Percentiles rank a stretch among this genome's conserved stretches.
phyloP scores from a whole-genome alignment of 768 basidiomycete genomes.

The Pleurotus citrinopileatus region DNA sequence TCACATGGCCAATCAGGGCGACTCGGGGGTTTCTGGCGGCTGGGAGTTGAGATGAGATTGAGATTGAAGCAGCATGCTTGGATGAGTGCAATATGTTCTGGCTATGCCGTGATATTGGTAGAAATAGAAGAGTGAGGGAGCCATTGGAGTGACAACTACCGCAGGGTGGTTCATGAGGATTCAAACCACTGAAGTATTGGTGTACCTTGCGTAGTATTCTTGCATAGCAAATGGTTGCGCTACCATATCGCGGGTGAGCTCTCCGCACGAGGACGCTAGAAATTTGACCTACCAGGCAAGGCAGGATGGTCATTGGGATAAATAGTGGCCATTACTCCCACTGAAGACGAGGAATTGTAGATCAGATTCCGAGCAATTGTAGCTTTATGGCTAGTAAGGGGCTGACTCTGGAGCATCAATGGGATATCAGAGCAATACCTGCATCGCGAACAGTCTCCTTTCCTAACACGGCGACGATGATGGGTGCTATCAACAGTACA shows the following conservation, averaged over 20 bases:
- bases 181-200: not conserved
- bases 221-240: slow-evolving; percentile 49
- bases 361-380: slow-evolving; percentile 40
- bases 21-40: slow-evolving; percentile 45
- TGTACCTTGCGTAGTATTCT: slow-evolving; percentile 47
- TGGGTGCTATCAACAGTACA: not conserved
- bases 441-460: slow-evolving; percentile 47
- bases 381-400: slow-evolving; percentile 24
- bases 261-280: not conserved
- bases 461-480: slow-evolving; percentile 11
- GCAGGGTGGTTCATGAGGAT: not conserved
- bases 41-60: slow-evolving; percentile 35
- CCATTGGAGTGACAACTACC: slow-evolving; percentile 48
- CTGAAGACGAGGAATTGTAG: slow-evolving; percentile 30
- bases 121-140: slow-evolving; percentile 48
- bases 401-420: not conserved
- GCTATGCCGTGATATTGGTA: slow-evolving; percentile 53
- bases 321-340: slow-evolving; percentile 50
- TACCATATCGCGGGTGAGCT: slow-evolving; percentile 15
- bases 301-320: slow-evolving; percentile 39
- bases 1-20: slow-evolving; percentile 46
- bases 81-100: slow-evolving; percentile 43
- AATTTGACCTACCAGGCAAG: slow-evolving; percentile 30
- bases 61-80: slow-evolving; percentile 40
- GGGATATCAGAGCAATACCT: slow-evolving; percentile 33